These are phyloP conservation scores for Cinnamomum micranthum DNA, from an alignment of 164 flowering plant genomes.

Conservation along the genomic window DNA sequence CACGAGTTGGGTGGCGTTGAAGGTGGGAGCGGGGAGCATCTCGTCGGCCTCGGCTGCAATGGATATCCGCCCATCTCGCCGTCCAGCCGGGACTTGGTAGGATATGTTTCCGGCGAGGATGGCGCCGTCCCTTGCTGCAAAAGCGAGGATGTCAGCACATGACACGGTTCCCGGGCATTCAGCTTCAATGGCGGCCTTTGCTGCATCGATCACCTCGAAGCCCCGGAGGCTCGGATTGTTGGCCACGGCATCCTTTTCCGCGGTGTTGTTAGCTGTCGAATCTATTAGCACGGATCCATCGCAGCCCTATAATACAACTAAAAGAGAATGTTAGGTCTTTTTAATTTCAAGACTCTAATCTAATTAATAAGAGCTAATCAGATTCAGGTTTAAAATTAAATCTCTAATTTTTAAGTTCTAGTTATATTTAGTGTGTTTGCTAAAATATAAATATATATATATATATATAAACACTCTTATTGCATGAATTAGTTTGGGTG, in stretches of 20 bases:
- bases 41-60: not conserved
- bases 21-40: not conserved
- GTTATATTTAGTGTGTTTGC: too few species aligned
- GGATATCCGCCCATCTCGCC: constrained; percentile 10
- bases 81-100: constrained; percentile 9
- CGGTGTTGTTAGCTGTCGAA: constrained; percentile 7
- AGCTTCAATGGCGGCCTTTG: constrained; percentile 6
- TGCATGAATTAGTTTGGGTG: too few species aligned
- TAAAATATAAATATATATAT: too few species aligned
- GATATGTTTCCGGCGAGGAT: constrained; percentile 1
- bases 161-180: constrained; percentile 11
- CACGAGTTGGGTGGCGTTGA: constrained; percentile 1
- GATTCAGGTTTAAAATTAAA: too few species aligned
- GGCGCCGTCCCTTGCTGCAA: constrained; percentile 11
- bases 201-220: constrained; percentile 8
- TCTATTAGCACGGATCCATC: constrained; percentile 13
- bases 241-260: not conserved
- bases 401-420: too few species aligned
- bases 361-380: too few species aligned
- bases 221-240: constrained; percentile 16
- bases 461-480: too few species aligned
- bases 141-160: constrained; percentile 16
- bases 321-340: too few species aligned
- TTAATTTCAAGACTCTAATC: too few species aligned
- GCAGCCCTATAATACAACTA: constrained; percentile 2